Percentiles rank a stretch among this genome's conserved stretches.
phyloP scores from a whole-genome alignment of 2,329 filamentous ascomycete species.

The Epichloe gansuensis region DNA sequence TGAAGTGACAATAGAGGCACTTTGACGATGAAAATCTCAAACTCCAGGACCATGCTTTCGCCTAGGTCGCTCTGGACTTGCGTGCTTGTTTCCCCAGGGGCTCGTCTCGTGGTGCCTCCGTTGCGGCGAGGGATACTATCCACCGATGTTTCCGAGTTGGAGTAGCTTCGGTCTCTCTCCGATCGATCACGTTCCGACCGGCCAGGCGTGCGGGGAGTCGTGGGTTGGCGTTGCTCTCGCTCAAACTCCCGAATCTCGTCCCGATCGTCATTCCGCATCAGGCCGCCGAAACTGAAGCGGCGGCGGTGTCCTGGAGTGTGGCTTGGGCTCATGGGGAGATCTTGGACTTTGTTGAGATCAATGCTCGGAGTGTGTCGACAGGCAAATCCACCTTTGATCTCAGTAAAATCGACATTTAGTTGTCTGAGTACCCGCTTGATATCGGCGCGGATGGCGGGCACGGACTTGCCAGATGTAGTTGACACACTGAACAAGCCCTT shows the following conservation, averaged over 20 bases:
- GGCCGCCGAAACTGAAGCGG: conserved; percentile 73
- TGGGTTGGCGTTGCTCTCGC: conserved; percentile 22
- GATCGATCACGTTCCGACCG: conserved; percentile 20
- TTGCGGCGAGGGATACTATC: conserved; percentile 52
- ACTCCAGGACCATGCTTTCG: conserved; percentile 70
- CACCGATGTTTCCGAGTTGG: conserved; percentile 76
- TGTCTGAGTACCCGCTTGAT: conserved; percentile 82
- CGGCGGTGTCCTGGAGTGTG: conserved; percentile 50
- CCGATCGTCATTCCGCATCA: conserved; percentile 41
- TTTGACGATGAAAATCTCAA: conserved; percentile 96
- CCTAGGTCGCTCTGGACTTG: conserved; percentile 85
- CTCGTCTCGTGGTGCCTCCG: conserved; percentile 35
- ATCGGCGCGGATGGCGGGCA: conserved; percentile 73
- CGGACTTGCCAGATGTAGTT: conserved; percentile 85
- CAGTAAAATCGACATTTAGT: conserved; percentile 78
- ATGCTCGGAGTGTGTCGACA: conserved; percentile 86
- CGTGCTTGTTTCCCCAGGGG: conserved; percentile 78
- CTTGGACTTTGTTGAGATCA: conserved; percentile 61
- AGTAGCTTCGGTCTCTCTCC: conserved; percentile 47
- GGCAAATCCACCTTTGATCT: conserved; percentile 87
- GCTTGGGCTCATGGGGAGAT: conserved; percentile 46
- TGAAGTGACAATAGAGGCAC: conserved; percentile 85
- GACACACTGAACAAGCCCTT: conserved; percentile 96
- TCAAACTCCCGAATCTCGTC: conserved; percentile 57
- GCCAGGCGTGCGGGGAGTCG: conserved; percentile 30